Evolutionary conservation across 179 eudicot genomes (phyloP), one percentile per base, ranked within the genome.

Genomic region (Monotropa hypopitys): DNA sequence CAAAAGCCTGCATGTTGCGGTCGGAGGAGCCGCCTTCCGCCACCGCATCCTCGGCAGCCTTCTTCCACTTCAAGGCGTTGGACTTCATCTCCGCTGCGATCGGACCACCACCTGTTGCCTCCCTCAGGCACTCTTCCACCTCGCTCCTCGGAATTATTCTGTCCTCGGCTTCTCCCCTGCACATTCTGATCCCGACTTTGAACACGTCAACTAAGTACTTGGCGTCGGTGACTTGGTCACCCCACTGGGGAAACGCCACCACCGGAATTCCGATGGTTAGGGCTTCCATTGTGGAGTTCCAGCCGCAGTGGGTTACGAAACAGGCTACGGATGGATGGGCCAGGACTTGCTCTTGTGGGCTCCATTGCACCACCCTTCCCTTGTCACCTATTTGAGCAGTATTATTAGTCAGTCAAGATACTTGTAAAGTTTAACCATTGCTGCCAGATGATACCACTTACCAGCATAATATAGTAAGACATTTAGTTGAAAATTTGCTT

Each of bases 221-320:
- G 2, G 96, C 94, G 30, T 91, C 83, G 0, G 94, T 91, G 35
- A 88, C 90, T 35, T 91, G 97, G 74, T 91, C 97, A 0, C 93
- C 92, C 93, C 93, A 91, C 21, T 84, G 89, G 0, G 94, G 97
- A 69, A 87, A 88, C 3, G 92, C 92, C 46, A 91, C 80, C 76
- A 91, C 84, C 1, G 97, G 97, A 38, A 88, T 81, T 40, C 97
- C 94, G 0, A 75, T 80, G 5, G 88, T 78, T 35, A 90, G 46
- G 4, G 89, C 85, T 76, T 91, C 97, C 88, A 87, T 85, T 0
- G 90, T 75, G 42, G 97, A 91, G 79, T 91, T 91, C 97, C 97
- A 91, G 0, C 97, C 97, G 70, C 97, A 91, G n/a, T 91, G 97
- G 0, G 94, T 90, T 72, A 90, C 77, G 53, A 91, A 91, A 47